Evolutionary conservation across 2,329 filamentous ascomycete genomes (phyloP).

Genomic region (Colletotrichum trifolii): DNA sequence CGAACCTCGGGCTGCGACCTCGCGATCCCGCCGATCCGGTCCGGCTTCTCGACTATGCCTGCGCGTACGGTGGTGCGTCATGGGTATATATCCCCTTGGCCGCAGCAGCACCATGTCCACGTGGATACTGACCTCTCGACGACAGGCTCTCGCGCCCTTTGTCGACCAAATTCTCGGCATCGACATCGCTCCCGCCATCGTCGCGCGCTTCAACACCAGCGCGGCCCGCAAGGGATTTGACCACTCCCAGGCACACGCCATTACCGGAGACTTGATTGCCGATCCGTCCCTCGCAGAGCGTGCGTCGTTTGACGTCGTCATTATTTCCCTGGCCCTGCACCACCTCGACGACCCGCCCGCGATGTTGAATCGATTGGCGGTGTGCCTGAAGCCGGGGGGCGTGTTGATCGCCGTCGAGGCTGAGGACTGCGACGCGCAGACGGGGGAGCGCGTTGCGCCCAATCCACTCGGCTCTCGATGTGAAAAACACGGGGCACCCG

Average conservation of each 20-base stretch:
- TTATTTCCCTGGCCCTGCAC: constrained; percentile 51
- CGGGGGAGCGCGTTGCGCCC: constrained; percentile 14
- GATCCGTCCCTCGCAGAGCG: constrained; percentile 37
- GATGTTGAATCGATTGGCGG: constrained; percentile 44
- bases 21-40: constrained; percentile 17
- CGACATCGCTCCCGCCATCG: constrained; percentile 48
- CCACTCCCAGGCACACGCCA: constrained; percentile 43
- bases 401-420: constrained; percentile 48
- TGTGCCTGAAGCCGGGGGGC: constrained; percentile 44
- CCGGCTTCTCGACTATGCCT: constrained; percentile 38
- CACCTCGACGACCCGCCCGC: constrained; percentile 45
- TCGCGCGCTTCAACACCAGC: constrained; percentile 45
- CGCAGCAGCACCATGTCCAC: background rate
- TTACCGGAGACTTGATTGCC: constrained; percentile 45
- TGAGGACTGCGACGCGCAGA: constrained; percentile 32
- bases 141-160: constrained; percentile 46
- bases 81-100: constrained; percentile 24
- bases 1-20: constrained; percentile 23
- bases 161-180: constrained; percentile 46
- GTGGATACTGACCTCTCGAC: background rate
- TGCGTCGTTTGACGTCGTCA: constrained; percentile 45
- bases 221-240: constrained; percentile 41
- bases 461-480: constrained; percentile 14
- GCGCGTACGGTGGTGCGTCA: constrained; percentile 36
- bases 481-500: constrained; percentile 18